Conservation (phyloP, 352 stramenopile genomes). For the Lagenidium giganteum region DNA sequence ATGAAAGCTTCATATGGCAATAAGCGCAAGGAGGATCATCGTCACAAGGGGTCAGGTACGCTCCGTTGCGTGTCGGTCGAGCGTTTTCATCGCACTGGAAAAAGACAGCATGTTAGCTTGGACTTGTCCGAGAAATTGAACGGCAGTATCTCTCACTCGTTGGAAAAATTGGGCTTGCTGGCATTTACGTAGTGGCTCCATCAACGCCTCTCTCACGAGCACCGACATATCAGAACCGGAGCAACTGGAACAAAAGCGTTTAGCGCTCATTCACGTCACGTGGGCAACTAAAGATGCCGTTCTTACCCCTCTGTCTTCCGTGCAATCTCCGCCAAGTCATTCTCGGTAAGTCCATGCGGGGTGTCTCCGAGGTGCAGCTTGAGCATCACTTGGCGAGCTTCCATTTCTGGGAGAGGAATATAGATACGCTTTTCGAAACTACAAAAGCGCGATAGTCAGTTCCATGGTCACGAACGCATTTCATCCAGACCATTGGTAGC, state of each 20-base stretch:
- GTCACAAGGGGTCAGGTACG: slow-evolving; percentile 76
- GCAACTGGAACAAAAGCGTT: slow-evolving; percentile 39
- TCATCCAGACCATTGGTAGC: background rate
- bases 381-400: slow-evolving; percentile 94
- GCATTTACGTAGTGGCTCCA: slow-evolving; percentile 96
- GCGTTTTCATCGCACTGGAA: slow-evolving; percentile 78
- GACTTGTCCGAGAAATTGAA: background rate
- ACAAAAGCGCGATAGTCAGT: slow-evolving; percentile 1
- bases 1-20: slow-evolving; percentile 88
- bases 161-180: slow-evolving; percentile 95
- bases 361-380: slow-evolving; percentile 98
- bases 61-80: slow-evolving; percentile 42
- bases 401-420: slow-evolving; percentile 94
- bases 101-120: background rate
- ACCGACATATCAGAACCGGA: slow-evolving; percentile 97
- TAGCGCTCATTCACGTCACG: background rate
- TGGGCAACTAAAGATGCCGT: background rate
- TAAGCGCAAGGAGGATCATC: slow-evolving; percentile 82
- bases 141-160: no score
- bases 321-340: slow-evolving; percentile 93
- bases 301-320: slow-evolving; percentile 90
- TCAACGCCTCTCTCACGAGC: slow-evolving; percentile 95
- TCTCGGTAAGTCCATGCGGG: slow-evolving; percentile 89
- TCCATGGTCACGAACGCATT: slow-evolving; percentile 6
- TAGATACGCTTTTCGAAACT: slow-evolving; percentile 99